Conservation (phyloP, 163 green algal genomes). For the Chloromonas sp. region DNA sequence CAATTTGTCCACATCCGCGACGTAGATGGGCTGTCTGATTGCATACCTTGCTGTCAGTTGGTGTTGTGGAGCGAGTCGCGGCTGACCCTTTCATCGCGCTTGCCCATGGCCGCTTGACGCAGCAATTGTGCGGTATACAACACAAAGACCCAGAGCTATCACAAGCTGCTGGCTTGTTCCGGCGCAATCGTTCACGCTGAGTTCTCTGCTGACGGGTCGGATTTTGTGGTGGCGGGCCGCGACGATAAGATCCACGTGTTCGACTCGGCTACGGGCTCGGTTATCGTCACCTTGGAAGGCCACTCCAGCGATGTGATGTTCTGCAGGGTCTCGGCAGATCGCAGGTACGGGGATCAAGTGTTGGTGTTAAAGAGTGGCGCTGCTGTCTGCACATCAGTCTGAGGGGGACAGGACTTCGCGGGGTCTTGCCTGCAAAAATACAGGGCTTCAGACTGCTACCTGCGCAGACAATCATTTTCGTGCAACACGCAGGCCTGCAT, state of each 20-base stretch:
- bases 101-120: constrained; percentile 7
- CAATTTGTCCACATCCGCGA: too few relatives aligned
- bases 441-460: too few relatives aligned
- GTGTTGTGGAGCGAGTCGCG: too few relatives aligned
- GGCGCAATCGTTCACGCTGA: constrained; percentile 21
- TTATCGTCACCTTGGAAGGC: constrained; percentile 9
- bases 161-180: constrained; percentile 15
- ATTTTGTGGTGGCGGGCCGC: constrained; percentile 17
- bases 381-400: too few relatives aligned
- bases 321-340: constrained; percentile 8
- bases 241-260: constrained; percentile 27
- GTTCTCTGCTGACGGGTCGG: constrained; percentile 20
- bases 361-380: too few relatives aligned
- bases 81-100: neutral
- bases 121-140: constrained; percentile 27
- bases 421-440: too few relatives aligned
- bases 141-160: constrained; percentile 2
- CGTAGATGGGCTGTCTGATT: too few relatives aligned
- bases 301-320: constrained; percentile 22
- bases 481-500: too few relatives aligned
- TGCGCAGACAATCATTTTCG: too few relatives aligned
- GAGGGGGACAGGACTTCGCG: too few relatives aligned
- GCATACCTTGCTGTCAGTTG: too few relatives aligned
- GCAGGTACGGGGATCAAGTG: neutral
- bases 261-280: constrained; percentile 10